Evolutionary conservation across 805 yeast genomes (phyloP).

Genomic region (Kluyveromyces siamensis): DNA sequence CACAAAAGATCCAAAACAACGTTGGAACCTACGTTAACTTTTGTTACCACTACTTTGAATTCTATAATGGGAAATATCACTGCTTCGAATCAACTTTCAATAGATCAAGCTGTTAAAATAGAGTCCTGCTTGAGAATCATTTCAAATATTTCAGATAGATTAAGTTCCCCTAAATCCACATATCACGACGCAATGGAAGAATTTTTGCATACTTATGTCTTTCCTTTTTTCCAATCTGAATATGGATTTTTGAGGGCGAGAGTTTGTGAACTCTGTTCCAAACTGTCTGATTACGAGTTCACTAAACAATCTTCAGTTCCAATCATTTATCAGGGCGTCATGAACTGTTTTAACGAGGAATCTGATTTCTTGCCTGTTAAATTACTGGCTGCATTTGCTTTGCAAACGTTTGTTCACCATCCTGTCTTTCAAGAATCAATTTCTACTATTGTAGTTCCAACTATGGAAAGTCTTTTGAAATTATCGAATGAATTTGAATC

Average conservation of each 20-base stretch:
- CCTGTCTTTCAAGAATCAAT: conserved; percentile 62
- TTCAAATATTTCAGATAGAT: conserved; percentile 58
- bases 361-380: conserved; percentile 60
- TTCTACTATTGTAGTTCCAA: conserved; percentile 59
- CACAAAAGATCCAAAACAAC: conserved; percentile 55
- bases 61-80: conserved; percentile 8
- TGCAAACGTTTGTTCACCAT: conserved; percentile 66
- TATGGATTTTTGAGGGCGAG: conserved; percentile 68
- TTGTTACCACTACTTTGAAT: conserved; percentile 44
- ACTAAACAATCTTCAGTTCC: conserved; percentile 30
- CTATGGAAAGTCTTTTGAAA: conserved; percentile 70
- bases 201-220: conserved; percentile 51
- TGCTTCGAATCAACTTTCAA: conserved; percentile 21
- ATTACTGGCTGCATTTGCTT: conserved; percentile 75
- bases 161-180: conserved; percentile 47
- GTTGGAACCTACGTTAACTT: conserved; percentile 50
- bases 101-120: conserved; percentile 50
- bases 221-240: conserved; percentile 61
- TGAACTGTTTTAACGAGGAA: conserved; percentile 32
- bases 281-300: conserved; percentile 55
- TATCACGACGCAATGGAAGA: conserved; percentile 56
- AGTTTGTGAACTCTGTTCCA: conserved; percentile 55
- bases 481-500: conserved; percentile 76
- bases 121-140: conserved; percentile 77
- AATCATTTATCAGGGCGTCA: conserved; percentile 37